Evolutionary conservation across 2,329 filamentous ascomycete genomes (phyloP).

Genomic region (Hymenoscyphus fraxineus): DNA sequence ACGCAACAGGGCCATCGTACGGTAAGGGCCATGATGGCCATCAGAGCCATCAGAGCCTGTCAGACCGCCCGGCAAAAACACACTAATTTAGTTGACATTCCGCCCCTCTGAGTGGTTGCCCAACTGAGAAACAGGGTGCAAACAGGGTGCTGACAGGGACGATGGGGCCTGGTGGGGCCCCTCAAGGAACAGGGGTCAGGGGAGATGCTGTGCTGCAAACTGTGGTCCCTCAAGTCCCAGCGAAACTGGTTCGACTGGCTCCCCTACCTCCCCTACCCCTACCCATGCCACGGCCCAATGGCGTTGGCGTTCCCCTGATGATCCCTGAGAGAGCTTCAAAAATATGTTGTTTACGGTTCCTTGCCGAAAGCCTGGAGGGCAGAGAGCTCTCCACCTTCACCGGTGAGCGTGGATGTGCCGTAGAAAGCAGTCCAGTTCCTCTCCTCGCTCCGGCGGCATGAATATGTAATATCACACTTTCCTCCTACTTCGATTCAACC

Average conservation of each 20-base stretch:
- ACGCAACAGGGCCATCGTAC: background rate
- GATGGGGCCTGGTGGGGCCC: background rate
- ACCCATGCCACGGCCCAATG: too few species aligned
- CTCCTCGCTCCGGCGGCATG: background rate
- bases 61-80: background rate
- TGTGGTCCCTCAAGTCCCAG: background rate
- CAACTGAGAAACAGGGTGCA: background rate
- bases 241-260: background rate
- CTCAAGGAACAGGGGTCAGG: background rate
- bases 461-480: conserved; percentile 1
- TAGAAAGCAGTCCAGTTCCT: background rate
- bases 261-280: background rate
- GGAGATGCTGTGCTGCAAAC: background rate
- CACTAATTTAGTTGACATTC: background rate
- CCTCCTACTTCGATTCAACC: background rate
- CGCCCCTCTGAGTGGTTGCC: background rate
- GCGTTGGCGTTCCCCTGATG: too few species aligned
- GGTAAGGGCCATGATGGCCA: too few species aligned
- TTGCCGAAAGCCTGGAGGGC: background rate
- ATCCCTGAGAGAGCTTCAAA: conserved; percentile 2
- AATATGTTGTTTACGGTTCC: conserved; percentile 1
- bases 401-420: background rate
- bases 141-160: background rate
- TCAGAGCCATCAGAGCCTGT: background rate
- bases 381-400: background rate